Evolutionary conservation across 495 filamentous ascomycete genomes (phyloP).

Genomic region (Neurospora cerealis): DNA sequence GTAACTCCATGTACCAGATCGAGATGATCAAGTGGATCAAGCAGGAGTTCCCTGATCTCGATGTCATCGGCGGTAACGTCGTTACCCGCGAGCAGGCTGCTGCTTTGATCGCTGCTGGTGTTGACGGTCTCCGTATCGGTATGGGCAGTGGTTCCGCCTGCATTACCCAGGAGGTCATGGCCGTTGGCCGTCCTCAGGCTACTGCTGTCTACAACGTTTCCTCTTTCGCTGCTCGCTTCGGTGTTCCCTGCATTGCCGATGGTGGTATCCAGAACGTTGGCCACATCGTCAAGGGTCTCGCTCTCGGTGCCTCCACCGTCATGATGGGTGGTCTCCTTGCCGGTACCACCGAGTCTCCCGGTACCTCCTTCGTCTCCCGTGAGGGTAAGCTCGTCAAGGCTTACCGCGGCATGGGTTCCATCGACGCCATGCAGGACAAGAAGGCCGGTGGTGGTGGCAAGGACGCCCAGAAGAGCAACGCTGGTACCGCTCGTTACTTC

Average conservation of each 20-base stretch:
- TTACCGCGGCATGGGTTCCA: constrained; percentile 96
- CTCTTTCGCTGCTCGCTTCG: constrained; percentile 81
- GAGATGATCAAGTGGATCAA: constrained; percentile 97
- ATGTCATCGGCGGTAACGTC: constrained; percentile 97
- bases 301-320: constrained; percentile 86
- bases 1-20: constrained; percentile 94
- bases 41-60: constrained; percentile 67
- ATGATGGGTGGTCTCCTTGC: constrained; percentile 99
- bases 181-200: constrained; percentile 90
- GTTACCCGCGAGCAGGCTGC: constrained; percentile 95
- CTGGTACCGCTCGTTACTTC: constrained; percentile 96
- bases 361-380: constrained; percentile 87
- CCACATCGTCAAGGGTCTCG: constrained; percentile 96
- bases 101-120: constrained; percentile 81
- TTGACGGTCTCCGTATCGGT: constrained; percentile 93
- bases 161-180: constrained; percentile 99
- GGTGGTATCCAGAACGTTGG: constrained; percentile 97
- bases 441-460: constrained; percentile 62
- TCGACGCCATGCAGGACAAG: constrained; percentile 99
- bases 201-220: constrained; percentile 83
- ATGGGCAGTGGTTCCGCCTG: constrained; percentile 98
- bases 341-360: constrained; percentile 94
- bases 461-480: constrained; percentile 79
- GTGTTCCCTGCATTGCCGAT: constrained; percentile 95
- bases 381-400: constrained; percentile 98